Conservation (phyloP, 106 monocot genomes). For the Platanthera zijinensis region DNA sequence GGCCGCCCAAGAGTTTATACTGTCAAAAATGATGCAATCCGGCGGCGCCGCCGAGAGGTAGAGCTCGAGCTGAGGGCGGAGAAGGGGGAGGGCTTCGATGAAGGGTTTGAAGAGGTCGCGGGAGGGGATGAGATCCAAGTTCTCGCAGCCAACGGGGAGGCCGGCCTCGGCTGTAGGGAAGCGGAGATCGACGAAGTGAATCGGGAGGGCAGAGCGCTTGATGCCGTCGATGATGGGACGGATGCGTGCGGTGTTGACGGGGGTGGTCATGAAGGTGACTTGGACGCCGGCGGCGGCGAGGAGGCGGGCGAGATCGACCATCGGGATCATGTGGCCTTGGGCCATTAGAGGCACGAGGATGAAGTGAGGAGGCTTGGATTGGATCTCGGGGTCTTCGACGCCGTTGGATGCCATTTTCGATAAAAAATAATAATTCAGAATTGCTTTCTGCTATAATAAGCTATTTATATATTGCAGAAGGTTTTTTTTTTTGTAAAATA, state of each 20-base stretch:
- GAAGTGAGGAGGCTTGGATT: slow-evolving; percentile 25
- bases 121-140: slow-evolving; percentile 20
- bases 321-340: slow-evolving; percentile 61
- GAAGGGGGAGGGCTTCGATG: slow-evolving; percentile 9
- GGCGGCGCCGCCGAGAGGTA: slow-evolving; percentile 11
- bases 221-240: slow-evolving; percentile 11
- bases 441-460: no score
- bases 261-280: slow-evolving; percentile 51
- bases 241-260: slow-evolving; percentile 37
- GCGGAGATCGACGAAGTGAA: slow-evolving; percentile 30
- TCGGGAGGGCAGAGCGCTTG: slow-evolving; percentile 11
- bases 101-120: not conserved
- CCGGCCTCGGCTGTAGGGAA: slow-evolving; percentile 28
- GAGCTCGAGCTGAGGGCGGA: slow-evolving; percentile 11
- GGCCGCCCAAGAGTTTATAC: slow-evolving; percentile 27
- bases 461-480: no score
- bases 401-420: no score
- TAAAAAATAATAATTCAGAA: no score
- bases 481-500: no score
- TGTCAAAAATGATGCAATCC: slow-evolving; percentile 47
- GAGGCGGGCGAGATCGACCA: slow-evolving; percentile 41
- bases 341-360: slow-evolving; percentile 46
- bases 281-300: slow-evolving; percentile 29
- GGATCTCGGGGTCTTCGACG: no score
- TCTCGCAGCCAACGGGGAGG: slow-evolving; percentile 39